A percentile compares a stretch with the other conserved stretches of the same genome.
Evolutionary conservation across 768 basidiomycete species (phyloP).

Genomic region (Tricholomella constricta): DNA sequence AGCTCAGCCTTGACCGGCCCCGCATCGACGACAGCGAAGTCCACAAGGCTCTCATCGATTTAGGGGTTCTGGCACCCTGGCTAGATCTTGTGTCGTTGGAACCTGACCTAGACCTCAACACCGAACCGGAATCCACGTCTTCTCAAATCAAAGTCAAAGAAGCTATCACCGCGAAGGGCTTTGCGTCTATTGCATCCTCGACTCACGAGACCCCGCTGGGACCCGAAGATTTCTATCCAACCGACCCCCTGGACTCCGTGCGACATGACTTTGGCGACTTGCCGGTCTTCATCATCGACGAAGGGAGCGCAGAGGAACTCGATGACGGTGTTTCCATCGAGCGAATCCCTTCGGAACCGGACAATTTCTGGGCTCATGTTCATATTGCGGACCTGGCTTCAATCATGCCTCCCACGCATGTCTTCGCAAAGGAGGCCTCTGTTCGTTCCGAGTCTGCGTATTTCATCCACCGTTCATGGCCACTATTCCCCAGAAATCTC

Average conservation of each 20-base stretch:
- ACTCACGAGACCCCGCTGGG: slow-evolving; percentile 42
- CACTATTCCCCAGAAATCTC: slow-evolving; percentile 71
- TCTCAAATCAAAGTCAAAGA: slow-evolving; percentile 26
- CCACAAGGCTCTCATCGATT: slow-evolving; percentile 56
- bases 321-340: slow-evolving; percentile 94
- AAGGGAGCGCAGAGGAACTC: slow-evolving; percentile 74
- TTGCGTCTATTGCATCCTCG: slow-evolving; percentile 15
- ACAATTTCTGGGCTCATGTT: slow-evolving; percentile 77
- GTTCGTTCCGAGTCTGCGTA: slow-evolving; percentile 59
- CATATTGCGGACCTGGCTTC: slow-evolving; percentile 94
- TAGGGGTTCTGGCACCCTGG: slow-evolving; percentile 84
- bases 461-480: slow-evolving; percentile 58
- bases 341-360: slow-evolving; percentile 56
- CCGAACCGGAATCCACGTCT: slow-evolving; percentile 31
- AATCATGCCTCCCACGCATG: slow-evolving; percentile 70
- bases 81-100: slow-evolving; percentile 58
- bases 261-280: slow-evolving; percentile 86
- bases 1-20: slow-evolving; percentile 41
- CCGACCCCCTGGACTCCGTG: slow-evolving; percentile 66
- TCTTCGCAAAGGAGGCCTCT: slow-evolving; percentile 59
- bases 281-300: slow-evolving; percentile 88
- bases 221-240: slow-evolving; percentile 62
- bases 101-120: slow-evolving; percentile 36
- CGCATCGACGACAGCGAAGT: slow-evolving; percentile 36
- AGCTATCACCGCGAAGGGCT: slow-evolving; percentile 29